Evolutionary conservation across 805 yeast genomes (phyloP).

Genomic region (Suhomyces tanzawaensis): DNA sequence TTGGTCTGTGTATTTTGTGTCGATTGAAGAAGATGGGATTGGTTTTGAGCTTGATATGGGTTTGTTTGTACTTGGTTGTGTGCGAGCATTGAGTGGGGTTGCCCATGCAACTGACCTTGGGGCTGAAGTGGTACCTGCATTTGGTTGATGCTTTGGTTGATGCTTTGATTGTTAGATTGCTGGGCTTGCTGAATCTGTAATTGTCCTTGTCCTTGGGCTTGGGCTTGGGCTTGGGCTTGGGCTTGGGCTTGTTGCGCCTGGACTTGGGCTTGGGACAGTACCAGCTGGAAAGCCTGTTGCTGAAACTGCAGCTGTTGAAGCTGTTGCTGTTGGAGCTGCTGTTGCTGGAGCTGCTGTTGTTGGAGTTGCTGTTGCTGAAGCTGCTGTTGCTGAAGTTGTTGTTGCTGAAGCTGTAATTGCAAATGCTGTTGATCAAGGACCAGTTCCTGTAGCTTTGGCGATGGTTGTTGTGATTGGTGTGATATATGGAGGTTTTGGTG

Average conservation of each 20-base stretch:
- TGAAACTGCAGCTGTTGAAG: slow-evolving; percentile 12
- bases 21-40: not conserved
- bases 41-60: not conserved
- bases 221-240: slow-evolving; percentile 7
- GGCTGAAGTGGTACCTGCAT: too few relatives aligned
- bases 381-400: slow-evolving; percentile 7
- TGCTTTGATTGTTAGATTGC: slow-evolving; percentile 12
- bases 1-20: too few relatives aligned
- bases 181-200: slow-evolving; percentile 8
- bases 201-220: slow-evolving; percentile 1
- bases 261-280: slow-evolving; percentile 12
- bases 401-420: slow-evolving; percentile 18
- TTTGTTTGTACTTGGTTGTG: not conserved
- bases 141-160: slow-evolving; percentile 10
- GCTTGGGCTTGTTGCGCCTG: slow-evolving; percentile 10
- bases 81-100: slow-evolving; percentile 6
- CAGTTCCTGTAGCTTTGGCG: slow-evolving; percentile 13
- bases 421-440: slow-evolving; percentile 11
- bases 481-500: slow-evolving; percentile 10
- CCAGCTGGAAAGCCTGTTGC: slow-evolving; percentile 19
- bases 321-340: slow-evolving; percentile 8
- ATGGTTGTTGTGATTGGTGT: slow-evolving; percentile 13
- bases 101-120: slow-evolving; percentile 8
- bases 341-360: not conserved
- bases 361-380: slow-evolving; percentile 5